These are phyloP conservation scores for Panicum miliaceum DNA, from an alignment of 176 grass and related monocot genomes.

Conservation along the genomic window DNA sequence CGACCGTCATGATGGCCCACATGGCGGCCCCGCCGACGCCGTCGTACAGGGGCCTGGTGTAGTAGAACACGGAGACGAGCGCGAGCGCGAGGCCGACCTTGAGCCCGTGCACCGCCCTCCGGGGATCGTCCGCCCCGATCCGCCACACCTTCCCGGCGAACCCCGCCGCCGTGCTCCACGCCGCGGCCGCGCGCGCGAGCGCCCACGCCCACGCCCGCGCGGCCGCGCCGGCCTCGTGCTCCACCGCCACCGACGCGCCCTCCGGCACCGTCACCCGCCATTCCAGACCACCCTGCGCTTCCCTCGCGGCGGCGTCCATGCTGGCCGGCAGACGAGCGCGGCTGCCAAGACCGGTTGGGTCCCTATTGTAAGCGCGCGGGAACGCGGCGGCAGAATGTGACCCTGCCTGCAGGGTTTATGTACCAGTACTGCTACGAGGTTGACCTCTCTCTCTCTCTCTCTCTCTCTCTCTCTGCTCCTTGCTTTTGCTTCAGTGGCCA, in stretches of 20 bases:
- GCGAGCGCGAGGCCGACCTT: slow-evolving; percentile 70
- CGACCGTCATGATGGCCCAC: slow-evolving; percentile 70
- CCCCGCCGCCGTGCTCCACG: background rate
- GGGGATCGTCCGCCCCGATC: slow-evolving; percentile 63
- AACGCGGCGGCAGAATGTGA: background rate
- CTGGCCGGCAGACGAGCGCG: background rate
- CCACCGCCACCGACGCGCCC: slow-evolving; percentile 45
- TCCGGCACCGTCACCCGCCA: slow-evolving; percentile 66
- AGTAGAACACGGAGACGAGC: slow-evolving; percentile 73
- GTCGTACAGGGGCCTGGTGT: slow-evolving; percentile 60
- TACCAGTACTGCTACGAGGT: background rate
- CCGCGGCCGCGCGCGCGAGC: background rate
- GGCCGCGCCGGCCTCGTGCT: slow-evolving; percentile 20
- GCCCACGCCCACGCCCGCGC: slow-evolving; percentile 40
- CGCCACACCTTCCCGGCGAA: slow-evolving; percentile 52
- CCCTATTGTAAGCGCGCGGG: slow-evolving; percentile 32
- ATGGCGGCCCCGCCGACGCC: slow-evolving; percentile 60
- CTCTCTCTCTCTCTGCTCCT: background rate
- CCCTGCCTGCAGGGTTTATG: background rate
- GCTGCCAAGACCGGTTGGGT: slow-evolving; percentile 1
- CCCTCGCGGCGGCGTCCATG: slow-evolving; percentile 47
- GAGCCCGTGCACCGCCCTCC: slow-evolving; percentile 58
- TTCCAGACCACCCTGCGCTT: slow-evolving; percentile 42
- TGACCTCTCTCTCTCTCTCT: slow-evolving; percentile 35
- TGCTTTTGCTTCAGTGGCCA: background rate